Conservation (phyloP, 129 eudicot genomes). For the Chrysanthemum seticuspe region DNA sequence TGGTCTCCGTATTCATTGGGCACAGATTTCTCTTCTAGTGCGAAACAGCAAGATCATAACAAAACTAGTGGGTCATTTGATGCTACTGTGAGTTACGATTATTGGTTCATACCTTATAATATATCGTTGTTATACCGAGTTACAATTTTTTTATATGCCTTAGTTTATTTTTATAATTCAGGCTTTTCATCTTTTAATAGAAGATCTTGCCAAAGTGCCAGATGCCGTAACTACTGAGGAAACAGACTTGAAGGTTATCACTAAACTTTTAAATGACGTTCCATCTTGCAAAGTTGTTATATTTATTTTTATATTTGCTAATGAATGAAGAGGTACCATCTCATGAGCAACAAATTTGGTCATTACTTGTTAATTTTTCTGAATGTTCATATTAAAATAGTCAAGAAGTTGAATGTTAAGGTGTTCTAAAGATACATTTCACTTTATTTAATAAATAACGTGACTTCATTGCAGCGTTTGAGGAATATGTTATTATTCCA, state of each 20-base stretch:
- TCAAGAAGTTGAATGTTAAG: background rate
- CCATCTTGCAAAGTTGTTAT: too few relatives aligned
- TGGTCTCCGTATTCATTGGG: conserved; percentile 80
- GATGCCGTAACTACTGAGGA: conserved; percentile 34
- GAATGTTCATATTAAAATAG: background rate
- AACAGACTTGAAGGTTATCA: conserved; percentile 42
- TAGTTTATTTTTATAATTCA: conserved; percentile 36
- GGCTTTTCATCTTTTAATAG: conserved; percentile 67
- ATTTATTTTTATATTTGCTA: too few relatives aligned
- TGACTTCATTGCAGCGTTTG: conserved; percentile 52
- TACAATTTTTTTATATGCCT: background rate
- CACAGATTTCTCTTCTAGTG: conserved; percentile 37
- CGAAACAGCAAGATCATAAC: conserved; percentile 36
- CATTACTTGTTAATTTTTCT: background rate
- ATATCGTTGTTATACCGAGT: too few relatives aligned
- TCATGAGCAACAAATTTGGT: conserved; percentile 18
- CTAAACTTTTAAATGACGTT: conserved; percentile 10
- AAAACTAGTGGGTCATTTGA: conserved; percentile 46
- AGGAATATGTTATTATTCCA: conserved; percentile 74
- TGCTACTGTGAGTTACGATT: conserved; percentile 54
- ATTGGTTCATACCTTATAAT: background rate
- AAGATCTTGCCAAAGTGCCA: conserved; percentile 48
- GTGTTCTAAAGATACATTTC: conserved; percentile 4
- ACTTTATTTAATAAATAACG: background rate
- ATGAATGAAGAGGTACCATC: background rate